Evolutionary conservation across 495 filamentous ascomycete genomes (phyloP).

Genomic region (Tuber indicum): DNA sequence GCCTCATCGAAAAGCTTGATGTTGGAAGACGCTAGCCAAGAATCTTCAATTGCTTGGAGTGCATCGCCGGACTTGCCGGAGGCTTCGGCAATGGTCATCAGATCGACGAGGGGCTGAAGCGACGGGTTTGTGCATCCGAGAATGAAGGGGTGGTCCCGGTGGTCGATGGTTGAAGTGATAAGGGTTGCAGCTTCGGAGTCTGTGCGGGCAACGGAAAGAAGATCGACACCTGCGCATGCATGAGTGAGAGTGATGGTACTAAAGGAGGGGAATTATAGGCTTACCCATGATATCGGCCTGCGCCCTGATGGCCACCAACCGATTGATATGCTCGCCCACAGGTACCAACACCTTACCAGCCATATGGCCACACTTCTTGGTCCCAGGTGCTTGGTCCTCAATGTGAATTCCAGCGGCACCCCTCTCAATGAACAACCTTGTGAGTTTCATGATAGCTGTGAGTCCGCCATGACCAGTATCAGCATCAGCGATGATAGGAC

Average conservation of each 20-base stretch:
- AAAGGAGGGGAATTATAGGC: slow-evolving; percentile 14
- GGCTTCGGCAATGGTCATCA: slow-evolving; percentile 81
- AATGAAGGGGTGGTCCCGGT: slow-evolving; percentile 90
- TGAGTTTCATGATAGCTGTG: slow-evolving; percentile 98
- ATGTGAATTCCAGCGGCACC: slow-evolving; percentile 98
- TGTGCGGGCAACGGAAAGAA: slow-evolving; percentile 85
- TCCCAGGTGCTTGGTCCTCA: slow-evolving; percentile 95
- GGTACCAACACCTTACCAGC: slow-evolving; percentile 97
- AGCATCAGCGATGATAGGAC: slow-evolving; percentile 93
- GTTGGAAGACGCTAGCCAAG: slow-evolving; percentile 72
- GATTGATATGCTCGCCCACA: slow-evolving; percentile 97
- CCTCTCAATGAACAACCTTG: slow-evolving; percentile 93
- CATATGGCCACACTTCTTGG: slow-evolving; percentile 99
- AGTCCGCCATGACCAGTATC: slow-evolving; percentile 96
- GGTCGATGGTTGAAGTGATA: slow-evolving; percentile 92
- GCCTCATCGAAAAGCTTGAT: slow-evolving; percentile 89
- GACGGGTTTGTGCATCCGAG: slow-evolving; percentile 78
- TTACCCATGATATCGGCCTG: slow-evolving; percentile 97
- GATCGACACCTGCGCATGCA: slow-evolving; percentile 56
- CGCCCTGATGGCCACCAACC: slow-evolving; percentile 89
- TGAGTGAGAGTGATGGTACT: slow-evolving; percentile 2
- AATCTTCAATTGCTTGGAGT: slow-evolving; percentile 87
- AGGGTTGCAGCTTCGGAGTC: slow-evolving; percentile 97
- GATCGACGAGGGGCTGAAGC: slow-evolving; percentile 76
- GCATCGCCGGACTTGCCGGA: slow-evolving; percentile 72